These are phyloP conservation scores for Nemania abortiva DNA, from an alignment of 2,329 filamentous ascomycete genomes.

Conservation along the genomic window DNA sequence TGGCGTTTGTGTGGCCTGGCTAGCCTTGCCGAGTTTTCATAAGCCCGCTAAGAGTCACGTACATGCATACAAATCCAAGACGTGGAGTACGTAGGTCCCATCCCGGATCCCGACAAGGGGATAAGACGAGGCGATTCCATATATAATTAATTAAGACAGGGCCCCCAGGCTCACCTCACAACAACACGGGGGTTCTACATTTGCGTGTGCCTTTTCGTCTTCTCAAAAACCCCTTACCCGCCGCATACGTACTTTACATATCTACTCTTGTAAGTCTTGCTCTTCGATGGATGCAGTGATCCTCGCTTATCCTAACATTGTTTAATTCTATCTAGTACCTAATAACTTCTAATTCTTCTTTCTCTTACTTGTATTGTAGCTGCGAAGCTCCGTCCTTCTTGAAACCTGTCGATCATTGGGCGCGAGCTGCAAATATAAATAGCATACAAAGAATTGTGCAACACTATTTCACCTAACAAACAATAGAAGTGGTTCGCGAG, in stretches of 20 bases:
- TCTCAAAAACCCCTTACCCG: constrained; percentile 13
- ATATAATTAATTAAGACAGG: constrained; percentile 33
- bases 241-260: background rate
- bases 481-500: background rate
- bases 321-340: constrained; percentile 27
- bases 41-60: background rate
- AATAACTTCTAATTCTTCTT: constrained; percentile 34
- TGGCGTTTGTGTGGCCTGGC: background rate
- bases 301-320: background rate
- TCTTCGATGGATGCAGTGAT: background rate
- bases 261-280: constrained; percentile 28
- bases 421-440: constrained; percentile 5
- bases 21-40: background rate
- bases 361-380: background rate
- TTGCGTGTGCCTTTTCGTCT: constrained; percentile 3
- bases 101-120: background rate
- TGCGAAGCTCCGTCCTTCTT: constrained; percentile 3
- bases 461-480: background rate
- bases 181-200: background rate
- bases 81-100: background rate
- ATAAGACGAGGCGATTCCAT: constrained; percentile 5
- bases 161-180: constrained; percentile 12
- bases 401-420: constrained; percentile 17
- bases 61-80: background rate
- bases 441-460: background rate